phyloP scores from a whole-genome alignment of 192 early-diverging fungal species.

The Cladochytrium replicatum region DNA sequence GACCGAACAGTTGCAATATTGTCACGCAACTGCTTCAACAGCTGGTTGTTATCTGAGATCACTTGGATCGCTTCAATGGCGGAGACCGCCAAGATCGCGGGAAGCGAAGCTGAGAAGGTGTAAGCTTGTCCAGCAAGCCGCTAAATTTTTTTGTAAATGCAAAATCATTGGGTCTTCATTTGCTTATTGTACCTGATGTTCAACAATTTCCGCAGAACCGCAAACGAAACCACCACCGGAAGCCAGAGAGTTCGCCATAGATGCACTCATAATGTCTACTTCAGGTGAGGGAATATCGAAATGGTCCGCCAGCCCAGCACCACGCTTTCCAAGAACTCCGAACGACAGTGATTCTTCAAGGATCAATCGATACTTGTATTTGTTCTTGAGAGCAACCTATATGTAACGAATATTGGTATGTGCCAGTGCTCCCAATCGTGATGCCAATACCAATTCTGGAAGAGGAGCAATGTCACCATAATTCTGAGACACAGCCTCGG shows the following conservation, averaged over 20 bases:
- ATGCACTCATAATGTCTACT: constrained; percentile 82
- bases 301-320: constrained; percentile 82
- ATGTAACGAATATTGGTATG: neutral
- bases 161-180: neutral
- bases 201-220: constrained; percentile 72
- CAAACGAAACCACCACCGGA: constrained; percentile 90
- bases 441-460: constrained; percentile 44
- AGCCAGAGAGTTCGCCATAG: constrained; percentile 68
- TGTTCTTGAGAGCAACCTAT: constrained; percentile 75
- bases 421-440: neutral
- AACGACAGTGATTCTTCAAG: constrained; percentile 87
- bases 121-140: constrained; percentile 82
- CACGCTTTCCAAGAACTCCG: constrained; percentile 75
- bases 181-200: constrained; percentile 38
- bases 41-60: constrained; percentile 33
- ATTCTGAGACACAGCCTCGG: constrained; percentile 84
- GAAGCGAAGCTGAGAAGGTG: constrained; percentile 89
- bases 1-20: constrained; percentile 55
- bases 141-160: constrained; percentile 25
- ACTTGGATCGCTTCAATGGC: constrained; percentile 74
- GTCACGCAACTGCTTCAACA: constrained; percentile 47
- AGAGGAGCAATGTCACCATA: constrained; percentile 80
- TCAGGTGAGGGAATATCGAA: constrained; percentile 61
- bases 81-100: constrained; percentile 81
- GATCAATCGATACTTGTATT: constrained; percentile 94